Evolutionary conservation across 1,284 basidiomycete species (phyloP).

Genomic region (Pseudozyma pruni): DNA sequence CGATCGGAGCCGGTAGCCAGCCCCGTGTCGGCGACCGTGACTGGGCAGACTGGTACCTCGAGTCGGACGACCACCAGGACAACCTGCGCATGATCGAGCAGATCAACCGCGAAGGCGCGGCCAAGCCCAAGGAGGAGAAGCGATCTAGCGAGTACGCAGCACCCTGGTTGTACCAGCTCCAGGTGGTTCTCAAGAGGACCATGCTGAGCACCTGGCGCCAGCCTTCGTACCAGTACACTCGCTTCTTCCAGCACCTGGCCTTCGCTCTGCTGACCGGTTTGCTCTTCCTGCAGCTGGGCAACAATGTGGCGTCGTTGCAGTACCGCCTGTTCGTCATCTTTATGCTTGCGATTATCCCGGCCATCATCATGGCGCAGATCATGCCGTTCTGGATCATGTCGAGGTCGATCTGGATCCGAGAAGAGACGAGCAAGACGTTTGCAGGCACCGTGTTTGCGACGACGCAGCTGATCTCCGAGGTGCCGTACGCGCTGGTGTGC

Average conservation of each 20-base stretch:
- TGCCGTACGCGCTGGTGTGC: slow-evolving; percentile 77
- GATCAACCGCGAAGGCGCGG: slow-evolving; percentile 70
- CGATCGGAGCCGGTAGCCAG: slow-evolving; percentile 67
- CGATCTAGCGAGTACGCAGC: slow-evolving; percentile 72
- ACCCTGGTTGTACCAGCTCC: slow-evolving; percentile 81
- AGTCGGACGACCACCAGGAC: slow-evolving; percentile 65
- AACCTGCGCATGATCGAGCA: slow-evolving; percentile 69
- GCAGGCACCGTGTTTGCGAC: slow-evolving; percentile 66
- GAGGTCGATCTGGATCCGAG: slow-evolving; percentile 69
- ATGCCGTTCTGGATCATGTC: slow-evolving; percentile 87
- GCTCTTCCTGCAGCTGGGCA: slow-evolving; percentile 82
- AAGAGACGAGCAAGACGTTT: slow-evolving; percentile 61
- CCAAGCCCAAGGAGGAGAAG: slow-evolving; percentile 64
- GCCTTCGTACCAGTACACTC: slow-evolving; percentile 71
- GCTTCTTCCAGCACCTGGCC: slow-evolving; percentile 74
- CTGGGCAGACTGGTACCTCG: slow-evolving; percentile 68
- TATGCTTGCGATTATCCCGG: slow-evolving; percentile 74
- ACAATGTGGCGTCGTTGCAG: slow-evolving; percentile 79
- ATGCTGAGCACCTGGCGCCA: slow-evolving; percentile 71
- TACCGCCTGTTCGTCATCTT: slow-evolving; percentile 81
- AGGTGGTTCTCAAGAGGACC: slow-evolving; percentile 79
- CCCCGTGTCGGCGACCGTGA: slow-evolving; percentile 63
- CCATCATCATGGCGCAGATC: slow-evolving; percentile 81
- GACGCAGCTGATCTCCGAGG: slow-evolving; percentile 69
- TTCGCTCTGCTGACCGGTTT: slow-evolving; percentile 84